A percentile compares a stretch with the other conserved stretches of the same genome.
These are phyloP conservation scores for Exophiala oligosperma DNA, from an alignment of 2,329 filamentous ascomycete genomes.

Conservation along the genomic window DNA sequence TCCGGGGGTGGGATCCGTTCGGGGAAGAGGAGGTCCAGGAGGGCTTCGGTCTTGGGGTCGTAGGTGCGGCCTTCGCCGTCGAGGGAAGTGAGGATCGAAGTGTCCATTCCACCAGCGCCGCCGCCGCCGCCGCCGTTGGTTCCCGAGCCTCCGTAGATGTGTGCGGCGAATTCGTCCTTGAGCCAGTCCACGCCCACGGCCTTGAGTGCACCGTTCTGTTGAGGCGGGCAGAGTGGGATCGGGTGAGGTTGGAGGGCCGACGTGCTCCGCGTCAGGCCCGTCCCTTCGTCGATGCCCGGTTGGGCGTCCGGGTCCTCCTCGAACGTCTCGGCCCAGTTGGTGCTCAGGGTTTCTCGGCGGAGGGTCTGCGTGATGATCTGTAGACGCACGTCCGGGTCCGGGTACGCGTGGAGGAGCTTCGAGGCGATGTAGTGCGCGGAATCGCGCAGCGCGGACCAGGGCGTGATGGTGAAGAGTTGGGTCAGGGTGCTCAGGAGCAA, in stretches of 20 bases:
- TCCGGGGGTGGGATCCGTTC: conserved; percentile 5
- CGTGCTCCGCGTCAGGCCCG: conserved; percentile 21
- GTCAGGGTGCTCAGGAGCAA: conserved; percentile 25
- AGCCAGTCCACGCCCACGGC: conserved; percentile 30
- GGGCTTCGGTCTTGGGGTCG: not conserved
- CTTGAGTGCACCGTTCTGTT: conserved; percentile 24
- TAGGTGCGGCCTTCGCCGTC: not conserved
- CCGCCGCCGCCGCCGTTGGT: not conserved
- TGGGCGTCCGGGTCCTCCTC: conserved; percentile 16
- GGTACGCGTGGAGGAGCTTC: conserved; percentile 26
- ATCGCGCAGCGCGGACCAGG: conserved; percentile 25
- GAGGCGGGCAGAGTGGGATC: conserved; percentile 19
- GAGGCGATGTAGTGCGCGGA: conserved; percentile 26
- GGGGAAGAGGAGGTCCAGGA: conserved; percentile 23
- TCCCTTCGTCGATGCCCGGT: conserved; percentile 23
- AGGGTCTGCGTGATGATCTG: conserved; percentile 27
- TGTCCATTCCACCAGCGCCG: not conserved
- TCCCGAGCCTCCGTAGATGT: not conserved
- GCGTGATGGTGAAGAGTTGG: conserved; percentile 26
- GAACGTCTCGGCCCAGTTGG: conserved; percentile 23
- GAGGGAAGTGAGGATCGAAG: not conserved
- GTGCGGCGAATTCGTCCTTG: conserved; percentile 24
- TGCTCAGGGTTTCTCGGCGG: conserved; percentile 19
- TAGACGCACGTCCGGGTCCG: conserved; percentile 16
- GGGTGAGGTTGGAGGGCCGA: conserved; percentile 23